Evolutionary conservation across 2,329 filamentous ascomycete genomes (phyloP).

Genomic region (Fusarium euwallaceae): DNA sequence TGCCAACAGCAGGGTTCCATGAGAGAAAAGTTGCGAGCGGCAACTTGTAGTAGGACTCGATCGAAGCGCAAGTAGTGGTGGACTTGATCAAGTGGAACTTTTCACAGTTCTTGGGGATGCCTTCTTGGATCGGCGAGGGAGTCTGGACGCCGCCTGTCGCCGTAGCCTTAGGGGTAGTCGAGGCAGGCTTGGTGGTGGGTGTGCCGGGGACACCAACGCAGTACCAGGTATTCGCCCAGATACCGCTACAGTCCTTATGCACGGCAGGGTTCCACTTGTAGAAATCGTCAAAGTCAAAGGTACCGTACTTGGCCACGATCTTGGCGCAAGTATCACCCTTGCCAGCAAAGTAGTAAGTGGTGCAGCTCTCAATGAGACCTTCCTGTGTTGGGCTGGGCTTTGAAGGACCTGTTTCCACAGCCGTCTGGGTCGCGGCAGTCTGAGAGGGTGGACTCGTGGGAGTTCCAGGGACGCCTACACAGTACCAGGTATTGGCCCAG

Average conservation of each 20-base stretch:
- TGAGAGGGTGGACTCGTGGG: neutral
- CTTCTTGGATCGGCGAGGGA: neutral
- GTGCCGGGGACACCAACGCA: neutral
- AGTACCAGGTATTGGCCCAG: conserved; percentile 8
- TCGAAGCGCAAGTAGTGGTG: neutral
- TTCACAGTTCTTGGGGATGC: neutral
- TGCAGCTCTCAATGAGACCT: conserved; percentile 12
- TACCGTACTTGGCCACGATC: neutral
- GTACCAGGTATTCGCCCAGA: neutral
- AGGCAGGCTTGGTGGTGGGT: neutral
- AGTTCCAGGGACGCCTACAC: conserved; percentile 3
- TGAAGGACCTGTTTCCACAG: neutral
- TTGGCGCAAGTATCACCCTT: conserved; percentile 7
- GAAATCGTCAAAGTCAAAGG: conserved; percentile 32
- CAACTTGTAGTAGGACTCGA: neutral
- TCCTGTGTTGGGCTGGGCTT: neutral
- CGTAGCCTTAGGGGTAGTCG: neutral
- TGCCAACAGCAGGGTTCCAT: neutral
- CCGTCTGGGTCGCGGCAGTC: neutral
- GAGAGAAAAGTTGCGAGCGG: neutral
- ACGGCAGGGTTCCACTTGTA: conserved; percentile 6
- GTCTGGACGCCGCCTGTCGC: neutral
- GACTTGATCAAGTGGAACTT: neutral
- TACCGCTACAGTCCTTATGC: neutral
- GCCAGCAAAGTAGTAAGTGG: conserved; percentile 19